Evolutionary conservation across 768 basidiomycete genomes (phyloP).

Genomic region (Royoungia palumana): DNA sequence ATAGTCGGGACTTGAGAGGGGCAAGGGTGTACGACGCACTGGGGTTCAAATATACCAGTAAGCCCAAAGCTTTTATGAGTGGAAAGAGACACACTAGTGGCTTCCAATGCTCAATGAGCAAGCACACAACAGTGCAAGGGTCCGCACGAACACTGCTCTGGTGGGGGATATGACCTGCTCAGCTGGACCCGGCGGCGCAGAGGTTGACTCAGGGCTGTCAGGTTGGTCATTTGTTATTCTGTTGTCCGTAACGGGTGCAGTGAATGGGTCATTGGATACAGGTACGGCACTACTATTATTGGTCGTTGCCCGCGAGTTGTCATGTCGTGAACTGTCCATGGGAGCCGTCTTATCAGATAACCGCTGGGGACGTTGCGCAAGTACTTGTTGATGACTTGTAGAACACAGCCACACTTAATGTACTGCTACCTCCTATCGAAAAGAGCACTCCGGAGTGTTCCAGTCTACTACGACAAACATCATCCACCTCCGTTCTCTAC

Average conservation of each 20-base stretch:
- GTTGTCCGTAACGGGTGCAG: not conserved
- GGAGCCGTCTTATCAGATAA: conserved; percentile 27
- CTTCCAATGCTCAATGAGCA: conserved; percentile 74
- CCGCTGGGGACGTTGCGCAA: not conserved
- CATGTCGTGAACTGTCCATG: conserved; percentile 1
- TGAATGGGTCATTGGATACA: not conserved
- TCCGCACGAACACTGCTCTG: conserved; percentile 49
- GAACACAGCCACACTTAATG: too few species aligned
- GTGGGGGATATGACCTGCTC: conserved; percentile 20
- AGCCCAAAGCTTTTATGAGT: not conserved
- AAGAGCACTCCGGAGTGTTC: too few species aligned
- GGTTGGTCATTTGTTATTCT: not conserved
- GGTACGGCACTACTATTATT: not conserved
- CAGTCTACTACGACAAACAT: not conserved
- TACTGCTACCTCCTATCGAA: too few species aligned
- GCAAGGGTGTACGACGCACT: conserved; percentile 76
- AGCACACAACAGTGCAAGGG: conserved; percentile 63
- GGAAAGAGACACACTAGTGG: conserved; percentile 55
- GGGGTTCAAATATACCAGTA: not conserved
- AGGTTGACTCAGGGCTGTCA: not conserved
- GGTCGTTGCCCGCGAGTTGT: not conserved
- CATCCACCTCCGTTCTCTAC: conserved; percentile 8
- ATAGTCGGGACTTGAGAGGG: conserved; percentile 69
- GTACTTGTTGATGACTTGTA: too few species aligned
- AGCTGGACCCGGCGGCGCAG: not conserved